A percentile compares a stretch with the other conserved stretches of the same genome.
Conservation (phyloP, 192 early-diverging fungal genomes). For the Thoreauomyces humboldtii region DNA sequence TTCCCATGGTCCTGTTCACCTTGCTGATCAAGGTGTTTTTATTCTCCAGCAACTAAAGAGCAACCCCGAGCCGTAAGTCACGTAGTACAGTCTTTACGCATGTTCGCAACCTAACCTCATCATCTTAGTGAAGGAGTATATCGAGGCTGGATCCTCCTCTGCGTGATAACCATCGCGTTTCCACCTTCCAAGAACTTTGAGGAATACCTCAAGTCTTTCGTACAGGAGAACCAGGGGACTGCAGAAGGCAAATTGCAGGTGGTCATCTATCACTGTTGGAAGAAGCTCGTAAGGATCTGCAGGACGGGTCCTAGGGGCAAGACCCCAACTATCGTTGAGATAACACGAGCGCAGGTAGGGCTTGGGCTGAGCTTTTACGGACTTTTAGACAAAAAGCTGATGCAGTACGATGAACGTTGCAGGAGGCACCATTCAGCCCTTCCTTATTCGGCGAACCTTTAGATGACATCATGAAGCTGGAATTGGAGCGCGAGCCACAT, state of each 20-base stretch:
- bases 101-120: background rate
- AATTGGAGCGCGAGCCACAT: constrained; percentile 36
- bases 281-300: constrained; percentile 69
- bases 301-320: constrained; percentile 77
- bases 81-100: background rate
- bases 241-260: constrained; percentile 26
- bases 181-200: constrained; percentile 87
- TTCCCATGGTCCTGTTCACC: background rate
- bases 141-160: constrained; percentile 85
- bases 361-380: background rate
- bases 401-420: background rate
- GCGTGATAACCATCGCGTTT: constrained; percentile 81
- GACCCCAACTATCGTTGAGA: constrained; percentile 64
- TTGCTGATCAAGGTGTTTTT: background rate
- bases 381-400: background rate
- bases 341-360: constrained; percentile 57
- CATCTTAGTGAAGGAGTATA: constrained; percentile 56
- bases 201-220: constrained; percentile 77
- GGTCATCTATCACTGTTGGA: constrained; percentile 38
- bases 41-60: constrained; percentile 25
- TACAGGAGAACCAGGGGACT: constrained; percentile 53
- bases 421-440: constrained; percentile 78
- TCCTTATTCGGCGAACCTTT: constrained; percentile 90
- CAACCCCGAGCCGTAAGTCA: constrained; percentile 27
- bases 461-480: constrained; percentile 74